Evolutionary conservation across 371 early-diverging fungal genomes (phyloP).

Genomic region (Saksenaea vasiformis): DNA sequence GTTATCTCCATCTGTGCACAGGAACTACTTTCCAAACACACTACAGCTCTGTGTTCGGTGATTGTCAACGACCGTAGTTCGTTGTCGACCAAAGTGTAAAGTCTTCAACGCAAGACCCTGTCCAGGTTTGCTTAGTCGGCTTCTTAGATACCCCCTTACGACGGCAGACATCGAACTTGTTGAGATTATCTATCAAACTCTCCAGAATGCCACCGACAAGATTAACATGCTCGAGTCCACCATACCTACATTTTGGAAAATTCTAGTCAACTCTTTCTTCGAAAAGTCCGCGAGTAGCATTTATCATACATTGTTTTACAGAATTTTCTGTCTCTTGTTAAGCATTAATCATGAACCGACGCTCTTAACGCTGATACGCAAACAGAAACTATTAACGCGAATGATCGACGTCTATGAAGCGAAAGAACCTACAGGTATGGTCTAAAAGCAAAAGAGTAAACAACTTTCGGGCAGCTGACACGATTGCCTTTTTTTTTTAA

Average conservation of each 20-base stretch:
- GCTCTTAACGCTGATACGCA: slow-evolving; percentile 22
- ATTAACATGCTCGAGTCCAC: slow-evolving; percentile 30
- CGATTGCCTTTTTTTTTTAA: not conserved
- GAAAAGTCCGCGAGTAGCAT: slow-evolving; percentile 45
- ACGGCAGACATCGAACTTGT: slow-evolving; percentile 36
- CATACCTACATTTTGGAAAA: slow-evolving; percentile 40
- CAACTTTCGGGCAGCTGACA: not conserved
- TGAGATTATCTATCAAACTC: slow-evolving; percentile 33
- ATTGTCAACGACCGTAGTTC: slow-evolving; percentile 28
- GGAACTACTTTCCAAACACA: slow-evolving; percentile 27
- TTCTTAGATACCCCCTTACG: slow-evolving; percentile 26
- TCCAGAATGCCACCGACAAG: slow-evolving; percentile 31
- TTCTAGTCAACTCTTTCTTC: slow-evolving; percentile 43
- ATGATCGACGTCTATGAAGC: slow-evolving; percentile 39
- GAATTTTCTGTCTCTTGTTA: slow-evolving; percentile 31
- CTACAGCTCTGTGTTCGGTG: slow-evolving; percentile 25
- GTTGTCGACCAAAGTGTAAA: slow-evolving; percentile 25
- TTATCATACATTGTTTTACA: slow-evolving; percentile 46
- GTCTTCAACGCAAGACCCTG: not conserved
- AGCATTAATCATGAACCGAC: slow-evolving; percentile 30
- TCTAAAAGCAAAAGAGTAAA: not conserved
- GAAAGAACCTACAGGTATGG: slow-evolving; percentile 29
- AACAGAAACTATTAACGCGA: slow-evolving; percentile 31
- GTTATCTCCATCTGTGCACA: slow-evolving; percentile 25
- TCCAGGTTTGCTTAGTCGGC: not conserved